Conservation (phyloP, 768 basidiomycete species). For the Collybia mongolica region DNA sequence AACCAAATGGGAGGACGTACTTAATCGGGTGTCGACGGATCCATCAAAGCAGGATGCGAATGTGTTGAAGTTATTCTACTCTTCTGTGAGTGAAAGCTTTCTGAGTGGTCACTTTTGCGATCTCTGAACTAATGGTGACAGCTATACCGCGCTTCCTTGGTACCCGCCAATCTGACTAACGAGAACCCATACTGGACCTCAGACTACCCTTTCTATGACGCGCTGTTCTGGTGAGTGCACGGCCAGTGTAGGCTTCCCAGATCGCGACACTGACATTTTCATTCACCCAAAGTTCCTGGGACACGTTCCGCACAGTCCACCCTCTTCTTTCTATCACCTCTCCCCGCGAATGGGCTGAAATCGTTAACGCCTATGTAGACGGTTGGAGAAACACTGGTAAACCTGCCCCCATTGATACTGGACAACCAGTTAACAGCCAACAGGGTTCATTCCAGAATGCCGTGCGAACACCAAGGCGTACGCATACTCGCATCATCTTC, state of each 20-base stretch:
- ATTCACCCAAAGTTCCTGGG: slow-evolving; percentile 41
- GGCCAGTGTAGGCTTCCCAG: not conserved
- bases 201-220: slow-evolving; percentile 47
- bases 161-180: slow-evolving; percentile 47
- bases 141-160: slow-evolving; percentile 50
- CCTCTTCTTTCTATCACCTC: slow-evolving; percentile 45
- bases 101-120: not conserved
- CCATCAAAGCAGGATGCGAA: slow-evolving; percentile 35
- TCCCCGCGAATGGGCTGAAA: slow-evolving; percentile 45
- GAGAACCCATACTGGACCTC: slow-evolving; percentile 54
- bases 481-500: slow-evolving; percentile 5
- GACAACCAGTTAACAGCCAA: not conserved
- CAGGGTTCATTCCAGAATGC: slow-evolving; percentile 51
- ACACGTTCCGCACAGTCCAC: slow-evolving; percentile 52
- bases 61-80: slow-evolving; percentile 44
- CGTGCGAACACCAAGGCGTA: slow-evolving; percentile 49
- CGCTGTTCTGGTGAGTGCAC: slow-evolving; percentile 43
- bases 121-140: slow-evolving; percentile 10
- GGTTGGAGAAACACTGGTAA: slow-evolving; percentile 48
- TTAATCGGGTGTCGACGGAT: slow-evolving; percentile 35
- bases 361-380: slow-evolving; percentile 48
- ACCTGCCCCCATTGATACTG: not conserved
- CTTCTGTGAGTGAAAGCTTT: slow-evolving; percentile 32
- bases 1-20: slow-evolving; percentile 40
- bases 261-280: not conserved